Conservation (phyloP, 2,329 filamentous ascomycete species). For the Cercospora sp. region DNA sequence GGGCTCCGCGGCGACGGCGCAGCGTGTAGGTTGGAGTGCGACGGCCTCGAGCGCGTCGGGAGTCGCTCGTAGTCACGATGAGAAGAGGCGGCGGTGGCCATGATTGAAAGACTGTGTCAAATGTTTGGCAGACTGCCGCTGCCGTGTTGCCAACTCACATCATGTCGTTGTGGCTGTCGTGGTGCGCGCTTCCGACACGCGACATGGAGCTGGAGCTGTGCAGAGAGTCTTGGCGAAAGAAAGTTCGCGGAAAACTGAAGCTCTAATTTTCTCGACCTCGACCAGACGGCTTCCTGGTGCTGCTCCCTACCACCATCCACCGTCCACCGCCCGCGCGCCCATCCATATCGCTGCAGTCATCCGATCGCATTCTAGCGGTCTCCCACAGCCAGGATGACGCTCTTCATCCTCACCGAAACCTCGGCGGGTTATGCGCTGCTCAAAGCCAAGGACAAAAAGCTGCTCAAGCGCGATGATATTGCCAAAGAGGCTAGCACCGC, state of each 20-base stretch:
- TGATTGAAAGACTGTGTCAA: conserved; percentile 6
- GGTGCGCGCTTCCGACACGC: neutral
- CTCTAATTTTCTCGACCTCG: conserved; percentile 6
- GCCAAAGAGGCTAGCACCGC: conserved; percentile 72
- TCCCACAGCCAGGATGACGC: conserved; percentile 43
- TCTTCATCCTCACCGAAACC: conserved; percentile 89
- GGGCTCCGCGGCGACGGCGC: conserved; percentile 22
- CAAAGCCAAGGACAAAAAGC: conserved; percentile 98
- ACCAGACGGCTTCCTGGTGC: neutral
- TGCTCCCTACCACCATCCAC: neutral
- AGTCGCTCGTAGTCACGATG: conserved; percentile 14
- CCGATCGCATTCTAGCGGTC: conserved; percentile 23
- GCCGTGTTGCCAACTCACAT: conserved; percentile 7
- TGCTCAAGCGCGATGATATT: conserved; percentile 83
- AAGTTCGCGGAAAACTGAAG: conserved; percentile 5
- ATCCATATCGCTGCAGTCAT: conserved; percentile 13
- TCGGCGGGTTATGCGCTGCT: conserved; percentile 96
- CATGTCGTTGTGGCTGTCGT: neutral
- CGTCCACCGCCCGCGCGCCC: conserved; percentile 3
- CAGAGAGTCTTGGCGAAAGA: conserved; percentile 7
- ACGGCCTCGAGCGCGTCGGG: conserved; percentile 25
- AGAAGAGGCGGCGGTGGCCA: conserved; percentile 24
- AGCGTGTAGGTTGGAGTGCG: conserved; percentile 13
- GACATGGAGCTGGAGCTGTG: neutral
- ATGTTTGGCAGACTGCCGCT: conserved; percentile 5